These are phyloP conservation scores for Larix kaempferi DNA, from an alignment of 75 land plant genomes.

Conservation along the genomic window DNA sequence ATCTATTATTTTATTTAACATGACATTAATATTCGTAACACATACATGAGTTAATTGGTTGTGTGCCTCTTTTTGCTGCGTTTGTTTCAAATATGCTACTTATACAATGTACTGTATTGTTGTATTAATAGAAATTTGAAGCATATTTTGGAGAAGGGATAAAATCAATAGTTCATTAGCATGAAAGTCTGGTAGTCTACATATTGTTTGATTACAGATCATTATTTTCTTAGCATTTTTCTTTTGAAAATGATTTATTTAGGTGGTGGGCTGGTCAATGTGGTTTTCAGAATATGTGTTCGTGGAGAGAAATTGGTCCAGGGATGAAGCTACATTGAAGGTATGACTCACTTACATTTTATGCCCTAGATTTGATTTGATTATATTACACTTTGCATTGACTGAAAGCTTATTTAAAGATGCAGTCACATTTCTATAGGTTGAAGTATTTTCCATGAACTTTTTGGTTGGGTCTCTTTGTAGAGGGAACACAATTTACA, in stretches of 20 bases:
- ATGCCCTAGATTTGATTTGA: background rate
- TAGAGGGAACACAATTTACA: slow-evolving; percentile 56
- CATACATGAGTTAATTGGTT: too few relatives aligned
- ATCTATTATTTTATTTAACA: too few relatives aligned
- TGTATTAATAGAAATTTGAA: too few relatives aligned
- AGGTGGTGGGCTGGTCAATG: slow-evolving; percentile 62
- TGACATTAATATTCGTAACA: too few relatives aligned
- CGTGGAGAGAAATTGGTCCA: slow-evolving; percentile 45
- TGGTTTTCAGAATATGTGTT: slow-evolving; percentile 58
- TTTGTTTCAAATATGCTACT: too few relatives aligned
- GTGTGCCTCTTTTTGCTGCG: too few relatives aligned
- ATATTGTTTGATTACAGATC: background rate
- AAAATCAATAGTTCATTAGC: background rate
- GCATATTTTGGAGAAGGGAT: too few relatives aligned
- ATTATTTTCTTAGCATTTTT: background rate
- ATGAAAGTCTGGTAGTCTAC: background rate
- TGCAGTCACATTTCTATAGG: slow-evolving; percentile 38
- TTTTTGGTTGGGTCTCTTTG: slow-evolving; percentile 55
- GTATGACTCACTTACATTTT: slow-evolving; percentile 10
- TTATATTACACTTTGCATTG: background rate
- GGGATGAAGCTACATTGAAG: slow-evolving; percentile 44
- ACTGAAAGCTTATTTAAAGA: background rate
- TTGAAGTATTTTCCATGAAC: slow-evolving; percentile 39
- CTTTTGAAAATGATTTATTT: slow-evolving; percentile 6
- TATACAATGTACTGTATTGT: too few relatives aligned